Evolutionary conservation across 2,329 filamentous ascomycete species (phyloP).

Genomic region (Ceratocystiopsis sp.): DNA sequence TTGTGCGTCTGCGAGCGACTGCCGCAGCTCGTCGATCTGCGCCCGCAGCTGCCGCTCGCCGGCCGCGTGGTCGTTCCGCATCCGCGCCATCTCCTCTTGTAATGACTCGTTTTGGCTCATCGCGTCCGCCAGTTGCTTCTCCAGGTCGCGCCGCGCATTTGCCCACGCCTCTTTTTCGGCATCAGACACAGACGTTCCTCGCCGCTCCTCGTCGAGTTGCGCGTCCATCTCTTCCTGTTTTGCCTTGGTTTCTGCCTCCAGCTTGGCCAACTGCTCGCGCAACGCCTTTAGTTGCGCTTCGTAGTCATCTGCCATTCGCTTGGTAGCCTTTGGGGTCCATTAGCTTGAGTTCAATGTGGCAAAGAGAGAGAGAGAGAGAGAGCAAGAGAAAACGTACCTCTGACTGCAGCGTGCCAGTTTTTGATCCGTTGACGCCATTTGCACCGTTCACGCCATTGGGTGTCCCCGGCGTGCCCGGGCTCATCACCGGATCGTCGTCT

Average conservation of each 20-base stretch:
- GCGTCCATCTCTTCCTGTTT: conserved; percentile 55
- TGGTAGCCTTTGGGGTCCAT: conserved; percentile 3
- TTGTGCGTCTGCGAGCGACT: conserved; percentile 13
- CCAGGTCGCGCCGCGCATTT: conserved; percentile 47
- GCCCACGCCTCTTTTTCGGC: conserved; percentile 56
- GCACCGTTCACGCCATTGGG: neutral
- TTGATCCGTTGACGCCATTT: neutral
- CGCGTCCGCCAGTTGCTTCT: conserved; percentile 56
- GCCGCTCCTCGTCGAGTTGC: conserved; percentile 41
- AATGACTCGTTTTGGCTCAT: conserved; percentile 65
- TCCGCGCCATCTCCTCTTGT: conserved; percentile 58
- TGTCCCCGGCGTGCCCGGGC: conserved; percentile 8
- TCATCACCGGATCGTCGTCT: conserved; percentile 46
- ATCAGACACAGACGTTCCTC: conserved; percentile 31
- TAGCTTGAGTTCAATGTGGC: neutral
- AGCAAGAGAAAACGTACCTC: conserved; percentile 18
- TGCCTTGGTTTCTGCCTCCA: conserved; percentile 53
- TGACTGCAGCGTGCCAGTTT: conserved; percentile 12
- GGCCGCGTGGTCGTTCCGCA: conserved; percentile 50
- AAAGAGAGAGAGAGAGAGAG: too few species aligned
- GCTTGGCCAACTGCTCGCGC: conserved; percentile 51
- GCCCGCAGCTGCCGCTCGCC: conserved; percentile 45
- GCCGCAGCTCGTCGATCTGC: conserved; percentile 39
- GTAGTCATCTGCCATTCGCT: conserved; percentile 54
- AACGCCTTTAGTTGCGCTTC: conserved; percentile 61